These are phyloP conservation scores for Carex parvula DNA, from an alignment of 176 grass and related monocot genomes.

Conservation along the genomic window DNA sequence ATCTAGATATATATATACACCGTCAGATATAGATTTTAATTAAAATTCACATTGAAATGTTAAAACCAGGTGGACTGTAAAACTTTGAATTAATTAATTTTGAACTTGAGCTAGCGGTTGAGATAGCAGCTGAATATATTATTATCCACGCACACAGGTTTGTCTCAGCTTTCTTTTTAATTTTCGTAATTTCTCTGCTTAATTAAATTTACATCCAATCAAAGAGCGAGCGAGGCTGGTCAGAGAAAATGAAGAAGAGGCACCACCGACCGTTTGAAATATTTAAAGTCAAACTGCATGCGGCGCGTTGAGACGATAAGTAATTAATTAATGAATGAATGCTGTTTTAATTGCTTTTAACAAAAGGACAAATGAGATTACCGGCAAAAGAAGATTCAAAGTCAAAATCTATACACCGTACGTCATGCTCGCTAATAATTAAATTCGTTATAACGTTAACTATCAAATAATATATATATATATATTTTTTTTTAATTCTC, in stretches of 20 bases:
- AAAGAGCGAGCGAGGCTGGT: background rate
- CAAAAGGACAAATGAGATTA: background rate
- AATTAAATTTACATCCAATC: background rate
- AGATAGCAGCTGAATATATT: background rate
- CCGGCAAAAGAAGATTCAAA: background rate
- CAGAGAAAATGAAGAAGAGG: background rate
- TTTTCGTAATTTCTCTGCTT: background rate
- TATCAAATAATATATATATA: background rate
- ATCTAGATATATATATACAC: no score
- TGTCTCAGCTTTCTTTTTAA: background rate
- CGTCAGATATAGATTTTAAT: background rate
- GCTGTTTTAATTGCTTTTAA: background rate
- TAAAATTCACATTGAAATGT: background rate
- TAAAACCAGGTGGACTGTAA: background rate
- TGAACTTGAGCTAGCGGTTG: background rate
- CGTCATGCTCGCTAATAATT: no score
- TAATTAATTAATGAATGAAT: no score
- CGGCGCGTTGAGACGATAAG: background rate
- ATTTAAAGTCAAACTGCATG: conserved; percentile 2
- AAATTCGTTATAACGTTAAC: background rate
- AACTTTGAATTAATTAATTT: conserved; percentile 15
- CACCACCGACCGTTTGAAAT: background rate
- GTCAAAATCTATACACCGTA: background rate
- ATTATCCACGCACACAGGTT: background rate
- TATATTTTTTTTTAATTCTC: background rate